Evolutionary conservation across 2,329 filamentous ascomycete species (phyloP).

Genomic region (Sphaerulina musiva): DNA sequence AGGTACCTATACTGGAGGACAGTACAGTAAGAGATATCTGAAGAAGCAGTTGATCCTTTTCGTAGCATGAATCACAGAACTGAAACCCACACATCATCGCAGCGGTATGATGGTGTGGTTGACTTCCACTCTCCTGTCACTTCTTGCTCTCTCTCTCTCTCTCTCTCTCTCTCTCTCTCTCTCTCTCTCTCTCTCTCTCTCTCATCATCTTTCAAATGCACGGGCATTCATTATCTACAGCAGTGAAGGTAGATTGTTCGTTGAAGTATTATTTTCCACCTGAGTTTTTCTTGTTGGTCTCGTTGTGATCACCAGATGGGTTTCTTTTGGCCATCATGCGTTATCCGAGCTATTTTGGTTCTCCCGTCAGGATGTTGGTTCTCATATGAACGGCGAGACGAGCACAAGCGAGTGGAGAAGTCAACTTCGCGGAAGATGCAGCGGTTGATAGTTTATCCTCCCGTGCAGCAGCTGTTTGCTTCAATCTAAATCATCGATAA

Average conservation of each 20-base stretch:
- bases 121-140: too few relatives aligned
- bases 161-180: too few relatives aligned
- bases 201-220: neutral
- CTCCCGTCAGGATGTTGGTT: neutral
- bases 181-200: neutral
- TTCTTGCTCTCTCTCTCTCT: too few relatives aligned
- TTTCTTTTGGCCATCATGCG: neutral
- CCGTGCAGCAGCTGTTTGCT: neutral
- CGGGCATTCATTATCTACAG: neutral
- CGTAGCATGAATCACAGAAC: too few relatives aligned
- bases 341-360: neutral
- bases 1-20: neutral
- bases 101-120: neutral
- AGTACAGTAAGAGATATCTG: too few relatives aligned
- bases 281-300: neutral
- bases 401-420: neutral
- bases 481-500: neutral
- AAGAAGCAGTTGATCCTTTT: too few relatives aligned
- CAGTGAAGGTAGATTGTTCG: neutral
- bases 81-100: too few relatives aligned
- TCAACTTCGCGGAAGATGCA: too few relatives aligned
- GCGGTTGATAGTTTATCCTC: too few relatives aligned
- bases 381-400: neutral
- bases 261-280: neutral
- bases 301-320: neutral